phyloP scores from a whole-genome alignment of 1,139 yeast species.

The Komagataea norvegica region DNA sequence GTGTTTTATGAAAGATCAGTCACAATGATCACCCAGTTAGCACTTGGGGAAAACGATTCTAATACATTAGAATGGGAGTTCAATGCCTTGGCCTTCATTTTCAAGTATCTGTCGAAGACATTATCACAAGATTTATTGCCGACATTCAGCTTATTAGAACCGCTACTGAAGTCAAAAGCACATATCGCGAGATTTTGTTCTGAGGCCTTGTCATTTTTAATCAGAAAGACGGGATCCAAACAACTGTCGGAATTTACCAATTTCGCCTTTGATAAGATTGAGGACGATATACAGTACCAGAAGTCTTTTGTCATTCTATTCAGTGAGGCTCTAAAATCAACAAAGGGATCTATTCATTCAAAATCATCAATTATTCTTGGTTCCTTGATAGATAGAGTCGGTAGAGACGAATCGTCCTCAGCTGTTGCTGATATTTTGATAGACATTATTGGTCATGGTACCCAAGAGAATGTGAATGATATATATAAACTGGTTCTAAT shows the following conservation, averaged over 20 bases:
- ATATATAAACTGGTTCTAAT: slow-evolving; percentile 39
- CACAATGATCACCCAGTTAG: slow-evolving; percentile 45
- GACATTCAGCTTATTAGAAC: slow-evolving; percentile 62
- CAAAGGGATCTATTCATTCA: slow-evolving; percentile 72
- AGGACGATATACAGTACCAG: slow-evolving; percentile 39
- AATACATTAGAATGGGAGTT: slow-evolving; percentile 80
- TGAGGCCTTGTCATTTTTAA: slow-evolving; percentile 80
- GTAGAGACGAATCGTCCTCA: slow-evolving; percentile 32
- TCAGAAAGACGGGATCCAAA: slow-evolving; percentile 59
- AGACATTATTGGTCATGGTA: slow-evolving; percentile 59
- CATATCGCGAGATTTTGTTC: slow-evolving; percentile 82
- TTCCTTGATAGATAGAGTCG: slow-evolving; percentile 39
- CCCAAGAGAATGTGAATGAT: slow-evolving; percentile 46
- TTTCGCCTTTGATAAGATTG: slow-evolving; percentile 46
- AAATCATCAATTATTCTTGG: slow-evolving; percentile 50
- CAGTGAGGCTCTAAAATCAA: slow-evolving; percentile 71
- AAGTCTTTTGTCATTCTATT: slow-evolving; percentile 58
- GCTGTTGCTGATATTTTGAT: slow-evolving; percentile 57
- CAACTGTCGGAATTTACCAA: slow-evolving; percentile 45
- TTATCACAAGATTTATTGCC: slow-evolving; percentile 60
- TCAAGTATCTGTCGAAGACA: slow-evolving; percentile 73
- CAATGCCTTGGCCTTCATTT: slow-evolving; percentile 79
- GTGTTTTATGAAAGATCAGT: slow-evolving; percentile 53
- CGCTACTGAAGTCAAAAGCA: slow-evolving; percentile 57
- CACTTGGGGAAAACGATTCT: slow-evolving; percentile 47